These are phyloP conservation scores for Hyaloperonospora arabidopsidis DNA, from an alignment of 352 stramenopile genomes.

Conservation along the genomic window DNA sequence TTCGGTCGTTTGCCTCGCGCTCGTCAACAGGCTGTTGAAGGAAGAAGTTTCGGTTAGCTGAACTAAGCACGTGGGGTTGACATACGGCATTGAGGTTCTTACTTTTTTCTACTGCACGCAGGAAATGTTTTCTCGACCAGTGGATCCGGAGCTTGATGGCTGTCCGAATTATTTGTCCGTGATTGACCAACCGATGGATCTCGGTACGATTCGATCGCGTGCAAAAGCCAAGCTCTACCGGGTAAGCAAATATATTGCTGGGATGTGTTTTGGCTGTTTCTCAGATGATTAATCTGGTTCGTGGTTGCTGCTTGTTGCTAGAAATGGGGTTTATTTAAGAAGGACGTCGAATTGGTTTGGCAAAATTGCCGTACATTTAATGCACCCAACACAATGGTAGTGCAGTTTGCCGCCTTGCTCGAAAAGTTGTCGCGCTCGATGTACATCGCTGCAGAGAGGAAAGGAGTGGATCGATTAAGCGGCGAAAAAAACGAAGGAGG, in stretches of 20 bases:
- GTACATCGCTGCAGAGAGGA: slow-evolving; percentile 46
- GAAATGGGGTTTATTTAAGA: slow-evolving; percentile 74
- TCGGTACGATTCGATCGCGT: slow-evolving; percentile 72
- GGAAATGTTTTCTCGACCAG: slow-evolving; percentile 77
- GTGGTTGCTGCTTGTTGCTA: slow-evolving; percentile 17
- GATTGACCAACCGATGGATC: slow-evolving; percentile 79
- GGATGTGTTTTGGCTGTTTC: background rate
- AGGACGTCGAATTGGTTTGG: slow-evolving; percentile 76
- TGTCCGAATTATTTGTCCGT: slow-evolving; percentile 81
- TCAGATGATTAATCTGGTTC: slow-evolving; percentile 9
- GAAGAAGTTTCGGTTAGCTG: slow-evolving; percentile 57
- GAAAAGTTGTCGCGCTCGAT: slow-evolving; percentile 59
- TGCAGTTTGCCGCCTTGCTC: slow-evolving; percentile 67
- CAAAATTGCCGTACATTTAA: slow-evolving; percentile 82
- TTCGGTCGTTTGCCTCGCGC: slow-evolving; percentile 47
- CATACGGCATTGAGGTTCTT: slow-evolving; percentile 3
- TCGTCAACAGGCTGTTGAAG: slow-evolving; percentile 59
- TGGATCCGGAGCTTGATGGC: slow-evolving; percentile 73
- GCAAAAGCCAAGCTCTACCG: slow-evolving; percentile 53
- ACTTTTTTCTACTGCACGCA: slow-evolving; percentile 18
- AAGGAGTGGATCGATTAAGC: slow-evolving; percentile 41
- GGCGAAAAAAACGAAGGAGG: slow-evolving; percentile 14
- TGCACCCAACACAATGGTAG: slow-evolving; percentile 59
- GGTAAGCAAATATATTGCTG: slow-evolving; percentile 22
- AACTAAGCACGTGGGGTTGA: background rate